Evolutionary conservation across 2,329 filamentous ascomycete species (phyloP).

Genomic region (Emmonsiellopsis sp.): DNA sequence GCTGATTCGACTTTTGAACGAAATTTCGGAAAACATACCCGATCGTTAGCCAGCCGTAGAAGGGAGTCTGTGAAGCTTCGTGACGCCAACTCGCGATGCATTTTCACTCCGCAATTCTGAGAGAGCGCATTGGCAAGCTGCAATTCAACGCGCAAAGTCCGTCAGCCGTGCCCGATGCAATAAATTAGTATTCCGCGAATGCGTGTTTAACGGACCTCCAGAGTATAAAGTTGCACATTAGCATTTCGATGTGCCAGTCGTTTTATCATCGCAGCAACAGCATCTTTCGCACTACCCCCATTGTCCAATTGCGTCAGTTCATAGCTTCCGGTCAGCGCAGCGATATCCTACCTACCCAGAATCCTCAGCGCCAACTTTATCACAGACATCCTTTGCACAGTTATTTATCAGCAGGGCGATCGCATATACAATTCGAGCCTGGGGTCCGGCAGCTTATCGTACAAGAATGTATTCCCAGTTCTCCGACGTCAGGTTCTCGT

Average conservation of each 20-base stretch:
- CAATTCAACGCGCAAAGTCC: neutral
- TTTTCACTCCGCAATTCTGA: slow-evolving; percentile 78
- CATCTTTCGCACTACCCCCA: slow-evolving; percentile 59
- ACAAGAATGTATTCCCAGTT: slow-evolving; percentile 65
- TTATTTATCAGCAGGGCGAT: neutral
- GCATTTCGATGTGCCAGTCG: slow-evolving; percentile 86
- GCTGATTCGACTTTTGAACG: neutral
- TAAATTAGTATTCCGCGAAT: neutral
- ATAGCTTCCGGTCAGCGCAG: neutral
- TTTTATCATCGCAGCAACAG: slow-evolving; percentile 83
- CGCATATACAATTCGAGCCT: neutral
- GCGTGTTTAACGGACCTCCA: slow-evolving; percentile 52
- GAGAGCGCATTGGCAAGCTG: slow-evolving; percentile 82
- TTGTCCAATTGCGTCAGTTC: slow-evolving; percentile 5
- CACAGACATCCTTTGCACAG: slow-evolving; percentile 47
- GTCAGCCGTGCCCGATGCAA: neutral
- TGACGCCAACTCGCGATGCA: slow-evolving; percentile 84
- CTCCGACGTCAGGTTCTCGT: slow-evolving; percentile 91
- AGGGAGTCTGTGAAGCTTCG: slow-evolving; percentile 92
- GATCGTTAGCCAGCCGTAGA: slow-evolving; percentile 80
- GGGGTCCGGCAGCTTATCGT: slow-evolving; percentile 15
- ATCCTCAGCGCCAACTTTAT: slow-evolving; percentile 47
- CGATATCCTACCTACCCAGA: slow-evolving; percentile 29
- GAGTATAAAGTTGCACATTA: slow-evolving; percentile 90
- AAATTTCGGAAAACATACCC: slow-evolving; percentile 34